Evolutionary conservation across 1,284 basidiomycete genomes (phyloP).

Genomic region (Xerocomus nothofagi): DNA sequence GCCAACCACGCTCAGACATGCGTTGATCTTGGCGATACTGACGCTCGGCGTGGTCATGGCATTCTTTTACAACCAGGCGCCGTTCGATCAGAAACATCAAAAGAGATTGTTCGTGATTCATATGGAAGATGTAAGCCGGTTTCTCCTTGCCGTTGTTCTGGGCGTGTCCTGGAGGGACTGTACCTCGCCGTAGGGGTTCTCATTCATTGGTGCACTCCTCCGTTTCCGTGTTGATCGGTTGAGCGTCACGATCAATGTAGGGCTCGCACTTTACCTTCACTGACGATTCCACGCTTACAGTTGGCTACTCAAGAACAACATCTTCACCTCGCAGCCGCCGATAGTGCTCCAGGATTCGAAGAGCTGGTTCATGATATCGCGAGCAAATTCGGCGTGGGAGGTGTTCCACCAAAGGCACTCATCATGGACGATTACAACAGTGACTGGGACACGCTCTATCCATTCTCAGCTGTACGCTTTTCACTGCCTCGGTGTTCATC

Average conservation of each 20-base stretch:
- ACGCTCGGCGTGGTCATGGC: slow-evolving; percentile 55
- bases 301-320: slow-evolving; percentile 72
- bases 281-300: slow-evolving; percentile 40
- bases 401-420: slow-evolving; percentile 44
- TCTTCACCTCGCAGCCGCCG: slow-evolving; percentile 83
- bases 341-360: slow-evolving; percentile 78
- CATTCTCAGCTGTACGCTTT: slow-evolving; percentile 69
- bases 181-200: background rate
- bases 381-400: slow-evolving; percentile 52
- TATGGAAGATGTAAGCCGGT: slow-evolving; percentile 75
- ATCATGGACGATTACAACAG: slow-evolving; percentile 67
- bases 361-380: slow-evolving; percentile 64
- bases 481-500: background rate
- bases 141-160: background rate
- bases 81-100: slow-evolving; percentile 87
- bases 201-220: background rate
- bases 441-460: slow-evolving; percentile 89
- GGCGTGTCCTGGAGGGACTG: background rate
- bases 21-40: slow-evolving; percentile 49
- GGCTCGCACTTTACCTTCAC: background rate
- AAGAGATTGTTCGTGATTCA: slow-evolving; percentile 87
- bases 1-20: slow-evolving; percentile 44
- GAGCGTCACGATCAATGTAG: background rate
- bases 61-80: slow-evolving; percentile 59
- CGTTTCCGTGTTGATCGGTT: background rate